A percentile compares a stretch with the other conserved stretches of the same genome.
phyloP scores from a whole-genome alignment of 1,139 yeast species.

The Nadsonia commutata region DNA sequence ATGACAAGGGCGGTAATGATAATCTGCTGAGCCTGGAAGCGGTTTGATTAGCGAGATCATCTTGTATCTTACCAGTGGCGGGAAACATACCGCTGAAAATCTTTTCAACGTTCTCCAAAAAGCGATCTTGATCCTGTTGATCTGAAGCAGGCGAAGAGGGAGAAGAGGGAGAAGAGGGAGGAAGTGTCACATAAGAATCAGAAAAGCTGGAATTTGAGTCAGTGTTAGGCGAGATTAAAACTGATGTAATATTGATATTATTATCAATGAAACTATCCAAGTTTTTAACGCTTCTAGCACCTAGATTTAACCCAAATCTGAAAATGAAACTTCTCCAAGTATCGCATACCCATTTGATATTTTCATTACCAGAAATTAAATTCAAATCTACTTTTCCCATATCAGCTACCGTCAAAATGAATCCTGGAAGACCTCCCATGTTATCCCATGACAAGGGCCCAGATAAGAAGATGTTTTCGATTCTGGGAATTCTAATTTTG shows the following conservation, averaged over 20 bases:
- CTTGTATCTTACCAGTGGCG: slow-evolving; percentile 3
- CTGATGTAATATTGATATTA: slow-evolving; percentile 7
- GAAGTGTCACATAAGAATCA: no score
- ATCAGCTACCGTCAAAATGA: slow-evolving; percentile 72
- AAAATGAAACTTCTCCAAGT: slow-evolving; percentile 88
- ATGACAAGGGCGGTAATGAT: neutral
- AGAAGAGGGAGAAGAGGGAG: neutral
- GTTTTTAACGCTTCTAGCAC: slow-evolving; percentile 5
- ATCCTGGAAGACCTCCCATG: slow-evolving; percentile 82
- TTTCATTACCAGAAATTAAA: slow-evolving; percentile 31
- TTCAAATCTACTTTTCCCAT: slow-evolving; percentile 43
- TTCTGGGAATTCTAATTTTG: slow-evolving; percentile 23
- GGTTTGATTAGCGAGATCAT: slow-evolving; percentile 5
- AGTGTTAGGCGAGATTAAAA: slow-evolving; percentile 2
- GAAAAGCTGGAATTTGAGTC: no score
- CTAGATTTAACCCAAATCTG: slow-evolving; percentile 53
- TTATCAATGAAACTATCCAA: slow-evolving; percentile 2
- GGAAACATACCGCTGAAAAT: slow-evolving; percentile 12
- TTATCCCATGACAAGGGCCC: slow-evolving; percentile 63
- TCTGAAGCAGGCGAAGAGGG: neutral
- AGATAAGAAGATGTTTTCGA: slow-evolving; percentile 56
- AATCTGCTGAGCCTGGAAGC: neutral
- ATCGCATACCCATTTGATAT: slow-evolving; percentile 39
- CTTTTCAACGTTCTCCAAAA: slow-evolving; percentile 1
- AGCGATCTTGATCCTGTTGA: slow-evolving; percentile 4